Evolutionary conservation across 352 stramenopile species (phyloP).

Genomic region (Lagenidium giganteum): DNA sequence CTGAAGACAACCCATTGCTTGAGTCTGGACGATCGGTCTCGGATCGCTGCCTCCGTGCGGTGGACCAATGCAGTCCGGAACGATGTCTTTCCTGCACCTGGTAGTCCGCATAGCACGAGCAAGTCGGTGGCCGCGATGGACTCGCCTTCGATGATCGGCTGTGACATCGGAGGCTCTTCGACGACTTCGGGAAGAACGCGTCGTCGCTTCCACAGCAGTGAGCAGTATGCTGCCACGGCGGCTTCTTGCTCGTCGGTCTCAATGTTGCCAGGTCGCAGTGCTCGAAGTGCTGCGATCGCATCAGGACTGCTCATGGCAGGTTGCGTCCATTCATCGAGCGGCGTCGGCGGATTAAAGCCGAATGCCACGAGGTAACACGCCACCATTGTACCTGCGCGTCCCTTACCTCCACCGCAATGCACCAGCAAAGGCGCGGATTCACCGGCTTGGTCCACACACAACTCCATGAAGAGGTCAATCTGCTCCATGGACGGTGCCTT

Average conservation of each 20-base stretch:
- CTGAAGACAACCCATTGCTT: constrained; percentile 39
- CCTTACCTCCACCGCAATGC: constrained; percentile 64
- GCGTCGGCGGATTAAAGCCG: constrained; percentile 31
- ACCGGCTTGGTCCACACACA: constrained; percentile 11
- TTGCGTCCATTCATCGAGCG: constrained; percentile 22
- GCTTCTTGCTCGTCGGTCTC: constrained; percentile 52
- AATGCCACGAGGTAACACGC: constrained; percentile 64
- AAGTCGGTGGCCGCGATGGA: constrained; percentile 32
- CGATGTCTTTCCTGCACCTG: constrained; percentile 56
- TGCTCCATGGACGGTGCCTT: constrained; percentile 40
- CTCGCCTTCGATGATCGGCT: constrained; percentile 23
- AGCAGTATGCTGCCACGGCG: constrained; percentile 38
- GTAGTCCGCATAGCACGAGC: constrained; percentile 50
- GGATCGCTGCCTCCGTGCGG: constrained; percentile 12
- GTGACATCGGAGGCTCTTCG: constrained; percentile 25
- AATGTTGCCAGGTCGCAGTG: constrained; percentile 45
- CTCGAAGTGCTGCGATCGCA: constrained; percentile 34
- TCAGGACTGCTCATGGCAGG: constrained; percentile 37
- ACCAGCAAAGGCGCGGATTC: constrained; percentile 33
- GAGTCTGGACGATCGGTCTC: not conserved
- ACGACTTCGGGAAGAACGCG: constrained; percentile 21
- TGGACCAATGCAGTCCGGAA: constrained; percentile 46
- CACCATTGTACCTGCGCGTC: constrained; percentile 53
- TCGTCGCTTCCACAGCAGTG: constrained; percentile 50
- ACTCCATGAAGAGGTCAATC: constrained; percentile 51